Percentiles rank a stretch among this genome's conserved stretches.
Conservation (phyloP, 2,329 filamentous ascomycete genomes). For the Nectriaceae sp. region DNA sequence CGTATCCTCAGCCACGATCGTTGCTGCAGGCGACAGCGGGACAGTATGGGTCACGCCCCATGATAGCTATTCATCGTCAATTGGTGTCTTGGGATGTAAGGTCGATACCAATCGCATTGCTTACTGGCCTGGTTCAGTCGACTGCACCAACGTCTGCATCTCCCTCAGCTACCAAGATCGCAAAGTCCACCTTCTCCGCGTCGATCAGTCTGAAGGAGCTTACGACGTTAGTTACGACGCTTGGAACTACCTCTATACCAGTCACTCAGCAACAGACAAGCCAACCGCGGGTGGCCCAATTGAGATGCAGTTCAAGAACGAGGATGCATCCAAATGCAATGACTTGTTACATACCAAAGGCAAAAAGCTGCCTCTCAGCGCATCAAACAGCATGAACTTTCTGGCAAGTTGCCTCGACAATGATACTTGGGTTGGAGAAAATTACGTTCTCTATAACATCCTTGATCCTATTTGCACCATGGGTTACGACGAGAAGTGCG, state of each 20-base stretch:
- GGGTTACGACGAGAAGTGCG: constrained; percentile 49
- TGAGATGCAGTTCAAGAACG: constrained; percentile 48
- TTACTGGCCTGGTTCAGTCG: constrained; percentile 58
- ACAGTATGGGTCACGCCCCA: constrained; percentile 52
- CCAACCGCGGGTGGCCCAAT: constrained; percentile 51
- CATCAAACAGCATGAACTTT: constrained; percentile 56
- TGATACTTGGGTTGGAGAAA: constrained; percentile 48
- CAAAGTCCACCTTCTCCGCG: constrained; percentile 57
- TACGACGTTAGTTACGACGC: constrained; percentile 63
- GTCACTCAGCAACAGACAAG: constrained; percentile 45
- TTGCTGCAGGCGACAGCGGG: constrained; percentile 7
- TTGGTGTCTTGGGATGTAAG: constrained; percentile 63
- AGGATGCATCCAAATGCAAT: constrained; percentile 47
- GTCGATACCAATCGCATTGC: constrained; percentile 61
- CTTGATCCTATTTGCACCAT: constrained; percentile 48
- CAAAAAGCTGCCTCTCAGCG: constrained; percentile 44
- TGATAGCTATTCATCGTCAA: constrained; percentile 57
- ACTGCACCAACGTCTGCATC: constrained; percentile 59
- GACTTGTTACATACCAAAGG: constrained; percentile 48
- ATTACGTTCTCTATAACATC: constrained; percentile 54
- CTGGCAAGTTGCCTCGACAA: constrained; percentile 46
- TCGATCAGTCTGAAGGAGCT: constrained; percentile 59
- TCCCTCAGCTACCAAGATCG: constrained; percentile 51
- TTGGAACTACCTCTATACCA: constrained; percentile 60
- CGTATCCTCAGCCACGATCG: constrained; percentile 1